phyloP scores from a whole-genome alignment of 768 basidiomycete genomes.

The Lactifluus volemus region DNA sequence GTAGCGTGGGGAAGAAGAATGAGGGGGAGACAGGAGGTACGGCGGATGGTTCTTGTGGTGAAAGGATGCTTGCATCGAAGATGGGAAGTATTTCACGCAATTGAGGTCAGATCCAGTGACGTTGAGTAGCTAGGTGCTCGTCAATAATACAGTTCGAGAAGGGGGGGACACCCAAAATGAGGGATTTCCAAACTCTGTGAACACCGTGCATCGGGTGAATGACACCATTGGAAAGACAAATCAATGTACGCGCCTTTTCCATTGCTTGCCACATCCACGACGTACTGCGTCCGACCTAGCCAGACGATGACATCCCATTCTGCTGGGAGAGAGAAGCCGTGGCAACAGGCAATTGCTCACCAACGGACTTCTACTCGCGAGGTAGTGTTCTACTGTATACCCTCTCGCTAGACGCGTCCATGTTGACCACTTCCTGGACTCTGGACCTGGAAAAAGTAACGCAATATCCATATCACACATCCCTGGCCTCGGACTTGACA shows the following conservation, averaged over 20 bases:
- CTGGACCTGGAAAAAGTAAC: slow-evolving; percentile 40
- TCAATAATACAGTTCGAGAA: not conserved
- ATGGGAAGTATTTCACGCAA: slow-evolving; percentile 53
- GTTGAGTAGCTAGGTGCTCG: slow-evolving; percentile 55
- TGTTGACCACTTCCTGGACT: slow-evolving; percentile 70
- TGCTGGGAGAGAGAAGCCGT: slow-evolving; percentile 9
- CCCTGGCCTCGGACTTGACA: slow-evolving; percentile 16
- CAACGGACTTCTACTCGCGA: slow-evolving; percentile 27
- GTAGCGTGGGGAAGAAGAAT: slow-evolving; percentile 32
- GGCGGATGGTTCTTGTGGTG: slow-evolving; percentile 33
- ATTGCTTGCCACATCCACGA: slow-evolving; percentile 92
- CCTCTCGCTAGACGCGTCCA: slow-evolving; percentile 66
- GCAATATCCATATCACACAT: slow-evolving; percentile 54
- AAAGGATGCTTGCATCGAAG: slow-evolving; percentile 57
- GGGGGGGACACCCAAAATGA: slow-evolving; percentile 56
- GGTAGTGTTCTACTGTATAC: slow-evolving; percentile 61
- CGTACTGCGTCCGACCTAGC: slow-evolving; percentile 65
- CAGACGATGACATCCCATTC: slow-evolving; percentile 52
- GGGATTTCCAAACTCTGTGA: slow-evolving; percentile 77
- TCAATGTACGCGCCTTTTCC: slow-evolving; percentile 48
- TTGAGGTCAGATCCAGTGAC: slow-evolving; percentile 62
- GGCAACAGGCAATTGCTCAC: slow-evolving; percentile 12
- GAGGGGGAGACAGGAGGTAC: slow-evolving; percentile 31
- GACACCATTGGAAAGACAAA: not conserved
- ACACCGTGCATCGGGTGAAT: not conserved